Conservation (phyloP, 2,329 filamentous ascomycete genomes). For the Talaromyces verruculosus region DNA sequence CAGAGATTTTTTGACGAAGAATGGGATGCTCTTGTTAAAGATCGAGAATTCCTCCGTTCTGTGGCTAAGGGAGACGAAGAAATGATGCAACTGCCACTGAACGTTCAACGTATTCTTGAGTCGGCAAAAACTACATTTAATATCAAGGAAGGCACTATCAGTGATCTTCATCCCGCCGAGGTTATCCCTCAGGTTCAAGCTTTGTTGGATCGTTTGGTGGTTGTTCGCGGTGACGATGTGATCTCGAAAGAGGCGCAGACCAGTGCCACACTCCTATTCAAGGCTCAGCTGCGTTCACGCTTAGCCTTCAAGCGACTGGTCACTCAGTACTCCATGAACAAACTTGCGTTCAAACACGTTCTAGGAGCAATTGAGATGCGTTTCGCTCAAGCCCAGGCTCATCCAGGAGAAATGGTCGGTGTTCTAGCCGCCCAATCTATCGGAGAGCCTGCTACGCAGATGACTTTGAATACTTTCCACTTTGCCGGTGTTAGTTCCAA, state of each 20-base stretch:
- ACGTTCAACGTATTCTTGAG: slow-evolving; percentile 86
- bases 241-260: slow-evolving; percentile 83
- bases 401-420: slow-evolving; percentile 97
- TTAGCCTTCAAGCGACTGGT: slow-evolving; percentile 92
- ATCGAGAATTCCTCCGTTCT: slow-evolving; percentile 71
- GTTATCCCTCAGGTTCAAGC: slow-evolving; percentile 77
- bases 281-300: slow-evolving; percentile 83
- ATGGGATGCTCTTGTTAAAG: slow-evolving; percentile 73
- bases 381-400: slow-evolving; percentile 81
- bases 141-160: slow-evolving; percentile 79
- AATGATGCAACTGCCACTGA: slow-evolving; percentile 87
- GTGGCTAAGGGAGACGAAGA: slow-evolving; percentile 77
- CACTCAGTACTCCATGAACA: slow-evolving; percentile 79
- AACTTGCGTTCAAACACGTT: slow-evolving; percentile 88
- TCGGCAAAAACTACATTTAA: slow-evolving; percentile 88
- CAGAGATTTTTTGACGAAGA: slow-evolving; percentile 87
- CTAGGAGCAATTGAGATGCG: slow-evolving; percentile 86
- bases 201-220: slow-evolving; percentile 72
- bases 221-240: slow-evolving; percentile 80
- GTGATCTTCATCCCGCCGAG: slow-evolving; percentile 84
- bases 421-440: slow-evolving; percentile 97
- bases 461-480: slow-evolving; percentile 99
- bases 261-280: slow-evolving; percentile 88
- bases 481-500: slow-evolving; percentile 99
- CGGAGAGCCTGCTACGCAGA: slow-evolving; percentile 96